phyloP scores from a whole-genome alignment of 208 protist species.

The Leishmania braziliensis region DNA sequence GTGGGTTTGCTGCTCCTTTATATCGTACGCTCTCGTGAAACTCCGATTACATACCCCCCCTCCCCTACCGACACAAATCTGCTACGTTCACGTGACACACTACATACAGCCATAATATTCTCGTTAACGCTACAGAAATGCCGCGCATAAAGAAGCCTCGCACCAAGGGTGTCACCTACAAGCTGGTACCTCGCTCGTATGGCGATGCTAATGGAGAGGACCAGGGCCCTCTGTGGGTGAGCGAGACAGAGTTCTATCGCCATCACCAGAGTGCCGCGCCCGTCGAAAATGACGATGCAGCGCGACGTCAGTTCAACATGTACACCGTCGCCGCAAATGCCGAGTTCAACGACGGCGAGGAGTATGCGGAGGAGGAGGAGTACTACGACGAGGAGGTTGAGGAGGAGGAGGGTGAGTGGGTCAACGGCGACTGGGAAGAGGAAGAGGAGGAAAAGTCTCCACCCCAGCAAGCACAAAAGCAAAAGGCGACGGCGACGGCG shows the following conservation, averaged over 20 bases:
- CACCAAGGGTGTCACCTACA: slow-evolving; percentile 60
- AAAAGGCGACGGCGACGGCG: background rate
- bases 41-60: background rate
- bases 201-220: slow-evolving; percentile 46
- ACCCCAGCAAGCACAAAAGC: background rate
- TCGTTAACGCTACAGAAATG: slow-evolving; percentile 11
- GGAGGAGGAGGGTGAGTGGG: slow-evolving; percentile 12
- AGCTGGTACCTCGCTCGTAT: slow-evolving; percentile 71
- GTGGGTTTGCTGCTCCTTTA: background rate
- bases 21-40: background rate
- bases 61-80: background rate
- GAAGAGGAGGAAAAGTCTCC: slow-evolving; percentile 2
- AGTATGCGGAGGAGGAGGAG: slow-evolving; percentile 20
- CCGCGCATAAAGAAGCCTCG: slow-evolving; percentile 43
- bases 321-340: slow-evolving; percentile 29
- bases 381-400: slow-evolving; percentile 24
- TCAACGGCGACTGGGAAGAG: slow-evolving; percentile 9
- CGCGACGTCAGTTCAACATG: slow-evolving; percentile 26
- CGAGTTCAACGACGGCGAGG: slow-evolving; percentile 24
- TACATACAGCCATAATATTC: background rate
- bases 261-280: slow-evolving; percentile 33
- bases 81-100: background rate
- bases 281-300: slow-evolving; percentile 18
- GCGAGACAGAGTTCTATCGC: slow-evolving; percentile 61
- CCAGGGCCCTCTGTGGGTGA: slow-evolving; percentile 50